Percentiles rank a stretch among this genome's conserved stretches.
phyloP scores from a whole-genome alignment of 345 rosid species.

The Camelina hispida region DNA sequence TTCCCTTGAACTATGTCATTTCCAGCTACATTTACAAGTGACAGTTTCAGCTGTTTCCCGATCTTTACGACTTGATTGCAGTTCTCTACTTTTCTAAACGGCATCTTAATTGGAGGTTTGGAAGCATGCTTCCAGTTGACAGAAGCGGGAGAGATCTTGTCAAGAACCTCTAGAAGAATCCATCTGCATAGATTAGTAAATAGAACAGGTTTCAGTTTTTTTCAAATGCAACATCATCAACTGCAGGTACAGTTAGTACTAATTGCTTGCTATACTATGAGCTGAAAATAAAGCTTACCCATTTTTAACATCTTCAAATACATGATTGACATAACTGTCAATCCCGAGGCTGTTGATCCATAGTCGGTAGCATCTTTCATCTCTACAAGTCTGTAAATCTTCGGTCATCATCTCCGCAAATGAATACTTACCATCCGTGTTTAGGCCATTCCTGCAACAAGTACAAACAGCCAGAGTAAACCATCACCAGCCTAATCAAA shows the following conservation, averaged over 20 bases:
- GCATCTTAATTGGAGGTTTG: conserved; percentile 95
- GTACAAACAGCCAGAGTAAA: conserved; percentile 1
- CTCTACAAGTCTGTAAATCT: conserved; percentile 80
- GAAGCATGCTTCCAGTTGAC: conserved; percentile 95
- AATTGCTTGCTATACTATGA: neutral
- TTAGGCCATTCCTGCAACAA: conserved; percentile 82
- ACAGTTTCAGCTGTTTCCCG: conserved; percentile 76
- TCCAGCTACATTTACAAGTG: conserved; percentile 87
- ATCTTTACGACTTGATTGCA: conserved; percentile 90
- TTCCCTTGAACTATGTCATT: conserved; percentile 96
- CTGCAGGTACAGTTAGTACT: conserved; percentile 5
- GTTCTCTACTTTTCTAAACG: conserved; percentile 92
- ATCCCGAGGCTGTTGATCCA: conserved; percentile 97
- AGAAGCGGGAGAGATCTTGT: conserved; percentile 78
- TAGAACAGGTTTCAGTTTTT: neutral
- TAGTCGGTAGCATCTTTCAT: conserved; percentile 87
- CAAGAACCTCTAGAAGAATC: conserved; percentile 90
- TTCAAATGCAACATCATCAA: conserved; percentile 9
- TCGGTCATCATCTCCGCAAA: conserved; percentile 95
- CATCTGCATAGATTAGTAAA: conserved; percentile 58
- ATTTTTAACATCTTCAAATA: conserved; percentile 88
- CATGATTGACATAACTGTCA: conserved; percentile 73
- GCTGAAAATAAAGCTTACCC: conserved; percentile 54
- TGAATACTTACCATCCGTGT: conserved; percentile 66
- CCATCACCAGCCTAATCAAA: conserved; percentile 14